Conservation (phyloP, 768 basidiomycete genomes). For the Podaxis sp. region DNA sequence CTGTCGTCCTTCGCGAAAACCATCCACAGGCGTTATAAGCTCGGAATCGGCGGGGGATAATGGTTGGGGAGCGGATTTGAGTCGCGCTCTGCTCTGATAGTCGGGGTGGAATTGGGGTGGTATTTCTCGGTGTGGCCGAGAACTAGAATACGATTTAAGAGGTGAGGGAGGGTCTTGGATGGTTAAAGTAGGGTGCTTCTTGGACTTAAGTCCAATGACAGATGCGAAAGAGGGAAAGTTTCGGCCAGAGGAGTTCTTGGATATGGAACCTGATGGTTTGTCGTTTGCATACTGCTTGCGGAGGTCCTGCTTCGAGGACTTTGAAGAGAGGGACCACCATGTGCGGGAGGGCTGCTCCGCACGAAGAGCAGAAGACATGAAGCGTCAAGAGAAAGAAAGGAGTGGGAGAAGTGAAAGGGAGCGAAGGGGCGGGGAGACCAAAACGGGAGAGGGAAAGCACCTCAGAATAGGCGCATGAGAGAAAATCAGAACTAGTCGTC, state of each 20-base stretch:
- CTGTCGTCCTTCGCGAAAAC: slow-evolving; percentile 35
- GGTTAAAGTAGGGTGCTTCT: slow-evolving; percentile 52
- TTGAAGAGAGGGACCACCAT: slow-evolving; percentile 46
- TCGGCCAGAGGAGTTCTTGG: slow-evolving; percentile 26
- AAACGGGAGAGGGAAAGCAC: slow-evolving; percentile 12
- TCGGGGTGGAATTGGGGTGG: slow-evolving; percentile 21
- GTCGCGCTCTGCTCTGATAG: slow-evolving; percentile 40
- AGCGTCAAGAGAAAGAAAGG: slow-evolving; percentile 14
- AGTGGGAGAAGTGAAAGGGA: slow-evolving; percentile 21
- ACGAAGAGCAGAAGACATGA: slow-evolving; percentile 33
- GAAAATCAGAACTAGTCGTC: slow-evolving; percentile 8
- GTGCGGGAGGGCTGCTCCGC: slow-evolving; percentile 34
- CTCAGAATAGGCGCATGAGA: slow-evolving; percentile 8
- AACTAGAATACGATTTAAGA: slow-evolving; percentile 19
- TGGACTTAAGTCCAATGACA: slow-evolving; percentile 63
- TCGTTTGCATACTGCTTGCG: slow-evolving; percentile 26
- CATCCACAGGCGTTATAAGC: slow-evolving; percentile 54
- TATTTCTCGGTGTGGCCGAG: slow-evolving; percentile 16
- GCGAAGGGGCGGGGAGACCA: slow-evolving; percentile 15
- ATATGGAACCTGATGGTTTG: slow-evolving; percentile 25
- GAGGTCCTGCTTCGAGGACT: slow-evolving; percentile 30
- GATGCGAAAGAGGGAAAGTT: slow-evolving; percentile 51
- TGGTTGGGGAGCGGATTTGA: slow-evolving; percentile 58
- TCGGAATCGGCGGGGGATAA: slow-evolving; percentile 53
- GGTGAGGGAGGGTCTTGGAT: slow-evolving; percentile 47